These are phyloP conservation scores for Penicilliopsis zonata DNA, from an alignment of 495 filamentous ascomycete genomes.

Conservation along the genomic window DNA sequence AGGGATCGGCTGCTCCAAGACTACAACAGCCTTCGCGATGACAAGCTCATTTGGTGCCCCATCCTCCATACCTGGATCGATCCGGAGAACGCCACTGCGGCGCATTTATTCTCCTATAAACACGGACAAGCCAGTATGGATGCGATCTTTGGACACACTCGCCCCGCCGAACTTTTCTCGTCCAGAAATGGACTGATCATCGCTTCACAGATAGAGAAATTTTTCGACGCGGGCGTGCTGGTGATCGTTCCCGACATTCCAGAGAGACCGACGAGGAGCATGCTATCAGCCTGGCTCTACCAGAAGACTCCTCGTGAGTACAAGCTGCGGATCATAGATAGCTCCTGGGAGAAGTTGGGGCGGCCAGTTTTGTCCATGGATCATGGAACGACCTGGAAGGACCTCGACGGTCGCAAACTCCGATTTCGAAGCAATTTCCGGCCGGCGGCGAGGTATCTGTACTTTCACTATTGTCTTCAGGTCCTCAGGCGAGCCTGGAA, in stretches of 20 bases:
- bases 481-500: constrained; percentile 6
- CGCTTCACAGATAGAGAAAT: too few species aligned
- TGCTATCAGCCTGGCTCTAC: constrained; percentile 5
- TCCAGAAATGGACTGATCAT: too few species aligned
- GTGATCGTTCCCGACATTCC: constrained; percentile 9
- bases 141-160: too few species aligned
- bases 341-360: constrained; percentile 1
- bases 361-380: background rate
- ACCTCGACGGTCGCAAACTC: constrained; percentile 6
- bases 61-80: too few species aligned
- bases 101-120: too few species aligned
- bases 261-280: constrained; percentile 2
- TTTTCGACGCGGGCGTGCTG: too few species aligned
- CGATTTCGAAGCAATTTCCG: constrained; percentile 7
- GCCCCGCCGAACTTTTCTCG: too few species aligned
- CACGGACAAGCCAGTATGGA: too few species aligned
- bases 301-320: constrained; percentile 7
- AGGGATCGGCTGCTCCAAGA: too few species aligned
- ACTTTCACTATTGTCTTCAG: constrained; percentile 13
- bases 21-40: too few species aligned
- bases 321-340: constrained; percentile 7
- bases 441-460: constrained; percentile 9
- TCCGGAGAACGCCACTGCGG: too few species aligned
- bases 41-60: too few species aligned
- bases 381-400: constrained; percentile 4